Evolutionary conservation across 371 early-diverging fungal species (phyloP), one percentile per base, ranked within the genome.

Genomic region (Apophysomyces ossiformis): DNA sequence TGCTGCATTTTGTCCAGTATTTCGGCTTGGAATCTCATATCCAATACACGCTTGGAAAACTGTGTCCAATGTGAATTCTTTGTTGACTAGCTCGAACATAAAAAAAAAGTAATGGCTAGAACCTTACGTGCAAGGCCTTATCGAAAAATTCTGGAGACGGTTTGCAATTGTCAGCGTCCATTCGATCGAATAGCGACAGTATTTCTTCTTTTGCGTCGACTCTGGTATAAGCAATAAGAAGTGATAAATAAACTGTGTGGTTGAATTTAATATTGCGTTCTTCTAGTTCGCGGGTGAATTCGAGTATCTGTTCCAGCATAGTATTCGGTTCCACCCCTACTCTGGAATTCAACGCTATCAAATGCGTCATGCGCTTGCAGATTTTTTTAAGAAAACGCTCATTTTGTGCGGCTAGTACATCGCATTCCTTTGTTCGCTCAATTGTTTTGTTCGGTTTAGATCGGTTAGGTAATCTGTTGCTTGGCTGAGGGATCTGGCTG

Each of bases 201-300:
- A 67, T 37, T 54, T 65, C 45, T 0, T 56, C 57, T 5, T 16
- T 7, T 8, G 69, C 47, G 5, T 58, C 61, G 11, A 47, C 47
- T 60, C 71, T 77, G n/a, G 73, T 50, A 61, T 75, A 71, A 2
- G 75, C 77, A 50, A 69, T 68, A 9, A 77, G 60, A 0, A 79
- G 36, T 32, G 60, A 63, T 43, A 71, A 70, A 43, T 75, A 79
- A 5, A 72, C 72, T 11, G 64, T 60, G 0, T 32, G 9, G 39
- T 72, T 57, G 15, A 69, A 68, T 13, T 60, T 39, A 18, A 67
- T 58, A 43, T 57, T 60, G 18, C 58, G 47, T 37, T 43, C 58
- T 32, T 58, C 39, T 13, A 79, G 64, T 41, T 65, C 43, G n/a
- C 65, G 37, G 6, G 64, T 66, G 2, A 75, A 57, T 12, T 45